These are phyloP conservation scores for Blastobotrys elegans DNA, from an alignment of 1,139 yeast species.

Conservation along the genomic window DNA sequence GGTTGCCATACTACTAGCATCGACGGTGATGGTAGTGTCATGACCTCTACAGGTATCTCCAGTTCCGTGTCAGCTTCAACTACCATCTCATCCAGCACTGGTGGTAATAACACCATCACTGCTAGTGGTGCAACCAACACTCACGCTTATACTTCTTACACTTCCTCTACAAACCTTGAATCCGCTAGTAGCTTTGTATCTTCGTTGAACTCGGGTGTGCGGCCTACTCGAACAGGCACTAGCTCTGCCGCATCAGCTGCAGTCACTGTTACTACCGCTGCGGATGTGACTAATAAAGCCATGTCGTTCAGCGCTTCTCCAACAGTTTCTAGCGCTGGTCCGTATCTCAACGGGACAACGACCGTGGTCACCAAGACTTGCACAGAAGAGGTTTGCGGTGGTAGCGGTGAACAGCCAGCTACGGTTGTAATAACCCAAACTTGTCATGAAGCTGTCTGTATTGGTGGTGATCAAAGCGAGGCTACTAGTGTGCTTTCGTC, in stretches of 20 bases:
- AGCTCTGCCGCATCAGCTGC: neutral
- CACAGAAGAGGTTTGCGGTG: neutral
- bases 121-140: neutral
- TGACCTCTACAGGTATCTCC: neutral
- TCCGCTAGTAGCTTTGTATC: neutral
- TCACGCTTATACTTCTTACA: neutral
- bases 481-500: neutral
- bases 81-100: neutral
- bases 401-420: neutral
- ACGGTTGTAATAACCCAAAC: neutral
- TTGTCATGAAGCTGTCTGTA: neutral
- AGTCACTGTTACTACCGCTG: neutral
- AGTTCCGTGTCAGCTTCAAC: neutral
- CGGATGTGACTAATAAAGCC: neutral
- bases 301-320: neutral
- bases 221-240: neutral
- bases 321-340: neutral
- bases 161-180: neutral
- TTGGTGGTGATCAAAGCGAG: neutral
- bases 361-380: neutral
- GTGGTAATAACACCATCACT: neutral
- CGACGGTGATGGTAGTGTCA: neutral
- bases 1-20: conserved; percentile 2
- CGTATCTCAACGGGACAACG: neutral
- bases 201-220: neutral